phyloP scores from a whole-genome alignment of 2,329 filamentous ascomycete genomes.

The Pestalotiopsis sp. region DNA sequence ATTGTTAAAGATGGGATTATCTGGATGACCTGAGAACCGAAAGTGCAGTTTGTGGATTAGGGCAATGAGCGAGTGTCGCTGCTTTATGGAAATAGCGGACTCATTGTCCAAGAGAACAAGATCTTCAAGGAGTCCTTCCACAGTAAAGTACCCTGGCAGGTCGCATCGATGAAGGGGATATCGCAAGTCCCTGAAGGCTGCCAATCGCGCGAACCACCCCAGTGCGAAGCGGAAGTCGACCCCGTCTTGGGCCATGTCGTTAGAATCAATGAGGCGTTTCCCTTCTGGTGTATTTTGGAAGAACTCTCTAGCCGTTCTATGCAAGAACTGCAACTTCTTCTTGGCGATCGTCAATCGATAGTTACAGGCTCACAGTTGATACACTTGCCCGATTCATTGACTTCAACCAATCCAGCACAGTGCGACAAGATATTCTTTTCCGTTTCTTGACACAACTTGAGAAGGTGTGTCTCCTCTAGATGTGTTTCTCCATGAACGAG shows the following conservation, averaged over 20 bases:
- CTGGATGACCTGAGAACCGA: not conserved
- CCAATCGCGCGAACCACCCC: not conserved
- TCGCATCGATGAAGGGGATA: not conserved
- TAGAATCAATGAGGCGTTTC: not conserved
- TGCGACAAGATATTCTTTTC: not conserved
- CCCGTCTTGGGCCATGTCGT: not conserved
- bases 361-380: no score
- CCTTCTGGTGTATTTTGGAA: not conserved
- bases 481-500: rapidly evolving
- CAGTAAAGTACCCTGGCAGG: no score
- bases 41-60: not conserved
- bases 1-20: not conserved
- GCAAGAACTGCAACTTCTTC: not conserved
- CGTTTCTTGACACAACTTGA: not conserved
- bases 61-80: not conserved
- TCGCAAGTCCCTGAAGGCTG: not conserved
- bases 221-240: not conserved
- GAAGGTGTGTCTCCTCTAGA: not conserved
- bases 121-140: no score
- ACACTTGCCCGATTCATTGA: no score
- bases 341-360: not conserved
- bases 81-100: not conserved
- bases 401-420: not conserved
- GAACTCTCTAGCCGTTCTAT: not conserved
- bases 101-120: not conserved